Evolutionary conservation across 1,139 yeast genomes (phyloP).

Genomic region (Eremothecium coryli): DNA sequence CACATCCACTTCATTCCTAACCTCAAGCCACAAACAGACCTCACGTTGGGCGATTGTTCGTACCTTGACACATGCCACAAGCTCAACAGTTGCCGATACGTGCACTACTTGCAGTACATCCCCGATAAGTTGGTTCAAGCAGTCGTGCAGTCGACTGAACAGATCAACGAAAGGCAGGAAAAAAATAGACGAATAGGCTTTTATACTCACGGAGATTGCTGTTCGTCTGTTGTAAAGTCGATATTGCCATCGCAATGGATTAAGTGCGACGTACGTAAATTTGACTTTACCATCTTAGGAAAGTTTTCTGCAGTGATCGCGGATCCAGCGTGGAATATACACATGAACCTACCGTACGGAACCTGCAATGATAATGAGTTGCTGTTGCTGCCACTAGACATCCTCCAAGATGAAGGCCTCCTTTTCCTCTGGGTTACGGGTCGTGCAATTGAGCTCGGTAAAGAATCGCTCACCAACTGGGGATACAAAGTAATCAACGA

Average conservation of each 20-base stretch:
- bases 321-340: constrained; percentile 88
- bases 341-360: constrained; percentile 72
- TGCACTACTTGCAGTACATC: constrained; percentile 62
- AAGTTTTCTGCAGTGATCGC: constrained; percentile 82
- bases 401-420: constrained; percentile 74
- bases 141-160: constrained; percentile 8
- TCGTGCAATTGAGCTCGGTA: constrained; percentile 79
- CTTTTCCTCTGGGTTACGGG: constrained; percentile 91
- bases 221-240: constrained; percentile 29
- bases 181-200: constrained; percentile 33
- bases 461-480: constrained; percentile 69
- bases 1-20: constrained; percentile 60
- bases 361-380: constrained; percentile 69
- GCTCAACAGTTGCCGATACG: constrained; percentile 66
- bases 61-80: constrained; percentile 91
- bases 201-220: constrained; percentile 50
- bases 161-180: constrained; percentile 26
- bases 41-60: constrained; percentile 79
- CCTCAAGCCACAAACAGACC: constrained; percentile 50
- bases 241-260: constrained; percentile 72
- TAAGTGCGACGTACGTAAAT: constrained; percentile 64
- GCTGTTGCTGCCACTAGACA: constrained; percentile 51
- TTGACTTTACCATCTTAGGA: constrained; percentile 64
- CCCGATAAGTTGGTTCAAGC: constrained; percentile 32
- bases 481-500: constrained; percentile 75